Percentiles rank a stretch among this genome's conserved stretches.
These are phyloP conservation scores for Basipetospora sp. DNA, from an alignment of 2,329 filamentous ascomycete species.

Conservation along the genomic window DNA sequence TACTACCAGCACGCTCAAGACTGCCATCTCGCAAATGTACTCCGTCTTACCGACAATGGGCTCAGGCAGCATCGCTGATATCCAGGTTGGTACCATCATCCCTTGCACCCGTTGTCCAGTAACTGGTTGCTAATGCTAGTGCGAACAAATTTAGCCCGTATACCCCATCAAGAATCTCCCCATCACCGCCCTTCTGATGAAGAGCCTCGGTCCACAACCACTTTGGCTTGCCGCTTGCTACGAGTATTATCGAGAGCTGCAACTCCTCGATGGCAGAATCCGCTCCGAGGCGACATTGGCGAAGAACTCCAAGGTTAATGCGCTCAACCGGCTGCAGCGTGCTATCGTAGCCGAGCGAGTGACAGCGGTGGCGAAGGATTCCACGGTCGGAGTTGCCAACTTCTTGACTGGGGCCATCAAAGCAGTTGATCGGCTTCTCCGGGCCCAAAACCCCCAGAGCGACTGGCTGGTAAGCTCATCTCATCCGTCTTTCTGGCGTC, in stretches of 20 bases:
- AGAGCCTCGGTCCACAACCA: slow-evolving; percentile 17
- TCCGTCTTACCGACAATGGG: slow-evolving; percentile 15
- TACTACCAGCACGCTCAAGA: slow-evolving; percentile 5
- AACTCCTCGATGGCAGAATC: slow-evolving; percentile 26
- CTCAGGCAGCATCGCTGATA: slow-evolving; percentile 19
- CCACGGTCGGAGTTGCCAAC: slow-evolving; percentile 37
- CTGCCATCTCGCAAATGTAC: slow-evolving; percentile 23
- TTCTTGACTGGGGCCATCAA: slow-evolving; percentile 30
- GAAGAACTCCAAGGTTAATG: slow-evolving; percentile 33
- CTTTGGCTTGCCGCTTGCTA: slow-evolving; percentile 39
- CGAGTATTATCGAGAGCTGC: slow-evolving; percentile 33
- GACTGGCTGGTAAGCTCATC: slow-evolving; percentile 7
- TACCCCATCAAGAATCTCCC: slow-evolving; percentile 45
- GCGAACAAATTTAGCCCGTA: slow-evolving; percentile 28
- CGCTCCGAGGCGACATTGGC: slow-evolving; percentile 27
- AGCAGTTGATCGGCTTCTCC: slow-evolving; percentile 29
- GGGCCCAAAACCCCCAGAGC: slow-evolving; percentile 10
- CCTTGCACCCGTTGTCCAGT: too few relatives aligned
- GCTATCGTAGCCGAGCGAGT: slow-evolving; percentile 41
- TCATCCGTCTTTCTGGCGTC: background rate
- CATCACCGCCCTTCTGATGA: slow-evolving; percentile 29
- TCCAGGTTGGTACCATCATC: slow-evolving; percentile 28
- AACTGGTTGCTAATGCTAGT: too few relatives aligned
- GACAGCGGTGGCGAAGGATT: slow-evolving; percentile 43
- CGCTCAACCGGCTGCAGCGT: slow-evolving; percentile 45